Base-by-base conservation (phyloP, 441 rosid genomes). In the Croton setiger region DNA sequence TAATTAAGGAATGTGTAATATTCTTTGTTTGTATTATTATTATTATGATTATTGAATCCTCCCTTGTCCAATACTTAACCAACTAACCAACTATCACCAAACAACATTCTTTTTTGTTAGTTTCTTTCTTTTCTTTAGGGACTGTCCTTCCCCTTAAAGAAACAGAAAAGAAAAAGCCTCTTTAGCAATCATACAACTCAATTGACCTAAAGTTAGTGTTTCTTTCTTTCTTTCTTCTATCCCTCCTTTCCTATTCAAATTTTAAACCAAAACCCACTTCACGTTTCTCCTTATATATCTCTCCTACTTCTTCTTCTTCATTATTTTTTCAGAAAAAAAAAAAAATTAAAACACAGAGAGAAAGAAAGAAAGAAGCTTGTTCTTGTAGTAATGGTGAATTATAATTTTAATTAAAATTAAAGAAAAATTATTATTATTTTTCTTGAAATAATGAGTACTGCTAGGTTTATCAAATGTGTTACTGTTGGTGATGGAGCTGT, bases 391-490 rank as follows among this genome's bases (percentile, higher is more conserved):
- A 60, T 69, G 72, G 59, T 49, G 48, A 48, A 69, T 49, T 49
- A 33, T n/a, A n/a, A n/a, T n/a, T n/a, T n/a, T n/a, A 35, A 9
- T 10, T 49, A 49, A 36, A 37, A 47, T 14, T 57, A 36, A n/a
- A 39, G 33, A 48, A 11, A 47, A 51, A 49, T n/a, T n/a, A n/a
- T n/a, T n/a, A n/a, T n/a, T n/a, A n/a, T n/a, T n/a, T n/a, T n/a
- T 36, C 9, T n/a, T n/a, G 8, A 43, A 21, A 61, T 68, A 60
- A 88, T 86, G 93, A 89, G 82, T 72, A 82, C 87, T 14, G 74
- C 92, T 55, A 85, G 92, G 67, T 88, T 85, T 65, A 85, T 88
- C 76, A 88, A 88, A 84, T 88, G 94, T 74, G 94, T 88, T 53
- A 88, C 94, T 3, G 86, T 88, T 14, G 84, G 84, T 12, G 87